A percentile compares a stretch with the other conserved stretches of the same genome.
These are phyloP conservation scores for Suhomyces emberorum DNA, from an alignment of 805 yeast species.

Conservation along the genomic window DNA sequence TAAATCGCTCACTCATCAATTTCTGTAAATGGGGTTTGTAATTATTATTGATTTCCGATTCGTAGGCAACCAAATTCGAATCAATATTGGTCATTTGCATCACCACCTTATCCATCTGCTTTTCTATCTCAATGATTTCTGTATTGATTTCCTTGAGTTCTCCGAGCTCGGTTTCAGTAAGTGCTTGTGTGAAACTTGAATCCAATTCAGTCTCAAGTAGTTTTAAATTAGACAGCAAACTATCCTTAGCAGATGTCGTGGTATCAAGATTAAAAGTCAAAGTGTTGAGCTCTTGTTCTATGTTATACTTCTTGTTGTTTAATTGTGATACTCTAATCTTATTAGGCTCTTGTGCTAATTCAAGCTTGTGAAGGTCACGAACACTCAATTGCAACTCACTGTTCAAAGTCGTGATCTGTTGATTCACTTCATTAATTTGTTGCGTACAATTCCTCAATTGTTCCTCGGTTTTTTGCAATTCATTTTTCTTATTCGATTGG, in stretches of 20 bases:
- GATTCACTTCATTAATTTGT: conserved; percentile 45
- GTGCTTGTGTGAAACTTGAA: conserved; percentile 50
- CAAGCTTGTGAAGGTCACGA: conserved; percentile 42
- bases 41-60: conserved; percentile 58
- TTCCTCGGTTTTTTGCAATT: conserved; percentile 37
- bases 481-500: conserved; percentile 50
- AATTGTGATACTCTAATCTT: conserved; percentile 41
- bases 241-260: conserved; percentile 28
- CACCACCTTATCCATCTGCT: conserved; percentile 38
- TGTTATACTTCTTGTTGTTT: conserved; percentile 37
- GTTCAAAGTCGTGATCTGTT: conserved; percentile 48
- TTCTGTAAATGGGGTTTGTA: conserved; percentile 46
- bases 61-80: conserved; percentile 42
- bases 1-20: conserved; percentile 8
- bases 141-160: conserved; percentile 34
- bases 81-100: conserved; percentile 44
- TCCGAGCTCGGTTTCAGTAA: conserved; percentile 48
- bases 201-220: conserved; percentile 49
- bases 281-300: conserved; percentile 43
- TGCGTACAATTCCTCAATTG: conserved; percentile 37
- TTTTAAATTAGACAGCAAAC: conserved; percentile 34
- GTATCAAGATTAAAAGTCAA: conserved; percentile 34
- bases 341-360: conserved; percentile 41
- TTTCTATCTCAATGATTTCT: conserved; percentile 38
- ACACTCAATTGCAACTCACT: conserved; percentile 37